phyloP scores from a whole-genome alignment of 129 eudicot species.

The Lactuca sativa region DNA sequence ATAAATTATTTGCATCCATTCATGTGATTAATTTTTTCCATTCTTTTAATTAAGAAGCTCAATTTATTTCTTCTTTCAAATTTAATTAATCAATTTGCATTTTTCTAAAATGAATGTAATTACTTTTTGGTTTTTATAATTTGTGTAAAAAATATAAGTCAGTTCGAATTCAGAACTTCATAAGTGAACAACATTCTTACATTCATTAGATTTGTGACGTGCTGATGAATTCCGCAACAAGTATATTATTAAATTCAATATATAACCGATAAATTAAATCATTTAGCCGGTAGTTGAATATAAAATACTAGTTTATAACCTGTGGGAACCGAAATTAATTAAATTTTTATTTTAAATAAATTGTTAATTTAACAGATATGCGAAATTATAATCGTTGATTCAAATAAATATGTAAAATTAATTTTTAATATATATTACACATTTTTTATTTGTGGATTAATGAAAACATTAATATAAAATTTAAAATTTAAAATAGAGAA shows the following conservation, averaged over 20 bases:
- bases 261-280: too few species aligned
- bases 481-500: too few species aligned
- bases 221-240: neutral
- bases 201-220: neutral
- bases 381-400: too few species aligned
- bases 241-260: too few species aligned
- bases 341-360: too few species aligned
- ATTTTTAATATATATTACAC: too few species aligned
- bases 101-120: neutral
- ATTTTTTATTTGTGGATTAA: too few species aligned
- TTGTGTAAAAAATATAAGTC: neutral
- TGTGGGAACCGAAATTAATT: too few species aligned
- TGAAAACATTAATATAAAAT: too few species aligned
- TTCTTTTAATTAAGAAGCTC: constrained; percentile 14
- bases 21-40: constrained; percentile 12
- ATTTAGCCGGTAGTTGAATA: neutral
- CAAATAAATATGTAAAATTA: too few species aligned
- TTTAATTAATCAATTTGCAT: neutral
- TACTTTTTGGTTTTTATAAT: neutral
- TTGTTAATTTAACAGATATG: too few species aligned
- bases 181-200: neutral
- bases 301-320: too few species aligned
- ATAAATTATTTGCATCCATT: neutral
- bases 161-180: neutral
- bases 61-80: neutral